phyloP scores from a whole-genome alignment of 352 stramenopile species.

The Thraustochytrium striatum region DNA sequence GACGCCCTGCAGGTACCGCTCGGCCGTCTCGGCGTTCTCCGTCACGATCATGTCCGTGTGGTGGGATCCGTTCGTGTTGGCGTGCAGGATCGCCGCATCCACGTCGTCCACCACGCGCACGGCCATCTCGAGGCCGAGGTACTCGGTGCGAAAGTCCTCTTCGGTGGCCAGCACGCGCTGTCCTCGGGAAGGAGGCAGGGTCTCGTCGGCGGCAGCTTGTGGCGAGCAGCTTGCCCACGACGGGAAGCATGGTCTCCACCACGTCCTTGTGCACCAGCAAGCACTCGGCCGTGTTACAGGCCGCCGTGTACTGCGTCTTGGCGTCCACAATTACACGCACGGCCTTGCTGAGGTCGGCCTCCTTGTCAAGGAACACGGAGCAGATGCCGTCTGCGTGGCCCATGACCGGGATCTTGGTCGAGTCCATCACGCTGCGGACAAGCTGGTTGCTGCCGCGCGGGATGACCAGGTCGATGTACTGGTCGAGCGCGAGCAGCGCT shows the following conservation, averaged over 20 bases:
- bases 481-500: constrained; percentile 86
- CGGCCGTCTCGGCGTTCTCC: constrained; percentile 72
- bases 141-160: constrained; percentile 79
- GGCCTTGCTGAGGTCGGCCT: constrained; percentile 76
- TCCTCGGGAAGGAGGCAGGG: neutral
- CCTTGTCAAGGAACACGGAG: constrained; percentile 92
- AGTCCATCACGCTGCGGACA: constrained; percentile 93
- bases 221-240: constrained; percentile 61
- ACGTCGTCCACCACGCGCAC: constrained; percentile 85
- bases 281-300: constrained; percentile 96
- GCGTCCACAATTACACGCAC: constrained; percentile 86
- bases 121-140: constrained; percentile 84
- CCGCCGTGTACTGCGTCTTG: constrained; percentile 96
- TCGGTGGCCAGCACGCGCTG: constrained; percentile 18
- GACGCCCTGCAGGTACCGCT: constrained; percentile 73
- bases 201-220: constrained; percentile 34
- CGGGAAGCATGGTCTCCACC: constrained; percentile 68
- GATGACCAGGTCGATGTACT: constrained; percentile 97
- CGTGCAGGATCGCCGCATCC: constrained; percentile 85
- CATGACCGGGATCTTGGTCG: constrained; percentile 93
- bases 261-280: constrained; percentile 85
- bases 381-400: constrained; percentile 96
- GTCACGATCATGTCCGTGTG: constrained; percentile 97
- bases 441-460: constrained; percentile 89
- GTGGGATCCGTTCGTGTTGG: constrained; percentile 89